Evolutionary conservation across 306 rosid genomes (phyloP).

Genomic region (Spatholobus suberectus): DNA sequence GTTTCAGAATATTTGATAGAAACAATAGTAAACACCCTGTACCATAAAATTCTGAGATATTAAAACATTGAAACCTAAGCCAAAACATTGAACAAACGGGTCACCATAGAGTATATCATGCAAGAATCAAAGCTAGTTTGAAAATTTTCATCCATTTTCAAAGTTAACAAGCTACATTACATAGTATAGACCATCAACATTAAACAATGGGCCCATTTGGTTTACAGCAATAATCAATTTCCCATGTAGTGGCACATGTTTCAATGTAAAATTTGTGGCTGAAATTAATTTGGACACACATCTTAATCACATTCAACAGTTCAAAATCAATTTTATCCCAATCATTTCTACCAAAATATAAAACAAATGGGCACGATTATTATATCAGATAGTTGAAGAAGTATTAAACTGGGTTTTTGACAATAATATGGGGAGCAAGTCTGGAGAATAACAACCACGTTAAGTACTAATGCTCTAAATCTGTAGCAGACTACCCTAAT

Average conservation of each 20-base stretch:
- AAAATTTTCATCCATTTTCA: conserved; percentile 22
- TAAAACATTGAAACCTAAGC: conserved; percentile 55
- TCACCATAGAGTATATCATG: conserved; percentile 17
- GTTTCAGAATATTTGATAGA: conserved; percentile 99
- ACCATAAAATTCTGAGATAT: conserved; percentile 55
- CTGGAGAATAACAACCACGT: not conserved
- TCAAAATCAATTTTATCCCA: not conserved
- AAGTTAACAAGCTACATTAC: not conserved
- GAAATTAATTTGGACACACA: not conserved
- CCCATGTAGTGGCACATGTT: not conserved
- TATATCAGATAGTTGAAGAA: not conserved
- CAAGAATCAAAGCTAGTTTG: conserved; percentile 19
- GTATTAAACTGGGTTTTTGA: not conserved
- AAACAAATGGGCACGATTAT: not conserved
- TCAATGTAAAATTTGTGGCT: not conserved
- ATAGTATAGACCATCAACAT: conserved; percentile 16
- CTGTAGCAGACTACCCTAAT: not conserved
- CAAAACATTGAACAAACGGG: conserved; percentile 33
- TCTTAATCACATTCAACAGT: not conserved
- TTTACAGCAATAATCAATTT: not conserved
- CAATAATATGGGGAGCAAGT: not conserved
- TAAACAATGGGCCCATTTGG: conserved; percentile 8
- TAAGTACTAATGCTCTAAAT: not conserved
- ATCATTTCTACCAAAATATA: not conserved
- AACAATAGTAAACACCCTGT: conserved; percentile 99